These are phyloP conservation scores for Graphiopsis chlorocephala DNA, from an alignment of 2,329 filamentous ascomycete genomes.

Conservation along the genomic window DNA sequence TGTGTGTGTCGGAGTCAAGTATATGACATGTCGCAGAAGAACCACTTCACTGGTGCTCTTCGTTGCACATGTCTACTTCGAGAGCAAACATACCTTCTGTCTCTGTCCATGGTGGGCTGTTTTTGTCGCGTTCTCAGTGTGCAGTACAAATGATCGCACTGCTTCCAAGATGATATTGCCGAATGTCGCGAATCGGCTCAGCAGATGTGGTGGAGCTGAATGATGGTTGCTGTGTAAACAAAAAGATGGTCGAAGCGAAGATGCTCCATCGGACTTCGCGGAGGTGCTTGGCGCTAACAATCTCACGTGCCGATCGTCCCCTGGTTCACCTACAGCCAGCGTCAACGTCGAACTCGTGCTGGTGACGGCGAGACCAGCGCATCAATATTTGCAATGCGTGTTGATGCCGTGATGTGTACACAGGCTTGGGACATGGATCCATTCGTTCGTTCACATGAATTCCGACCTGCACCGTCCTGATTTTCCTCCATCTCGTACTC, in stretches of 20 bases:
- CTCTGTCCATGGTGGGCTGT: constrained; percentile 34
- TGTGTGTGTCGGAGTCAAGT: neutral
- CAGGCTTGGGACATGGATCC: neutral
- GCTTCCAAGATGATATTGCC: neutral
- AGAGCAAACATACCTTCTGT: constrained; percentile 41
- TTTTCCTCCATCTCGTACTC: neutral
- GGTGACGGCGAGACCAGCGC: neutral
- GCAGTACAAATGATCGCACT: neutral
- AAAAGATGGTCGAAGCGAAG: constrained; percentile 15
- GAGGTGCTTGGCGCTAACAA: constrained; percentile 8
- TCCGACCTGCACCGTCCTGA: neutral
- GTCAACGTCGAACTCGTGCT: neutral
- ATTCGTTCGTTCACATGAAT: neutral
- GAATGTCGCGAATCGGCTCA: neutral
- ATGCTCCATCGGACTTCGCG: constrained; percentile 11
- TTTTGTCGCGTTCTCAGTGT: neutral
- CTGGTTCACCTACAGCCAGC: neutral
- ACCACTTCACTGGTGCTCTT: neutral
- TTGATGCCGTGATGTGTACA: neutral
- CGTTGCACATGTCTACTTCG: neutral
- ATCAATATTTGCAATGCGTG: neutral
- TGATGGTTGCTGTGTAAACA: constrained; percentile 14
- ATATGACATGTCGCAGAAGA: neutral
- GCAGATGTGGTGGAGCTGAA: neutral
- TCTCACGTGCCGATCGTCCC: constrained; percentile 3